Percentiles rank a stretch among this genome's conserved stretches.
phyloP scores from a whole-genome alignment of 129 eudicot species.

The Rutidosis leptorrhynchoides region DNA sequence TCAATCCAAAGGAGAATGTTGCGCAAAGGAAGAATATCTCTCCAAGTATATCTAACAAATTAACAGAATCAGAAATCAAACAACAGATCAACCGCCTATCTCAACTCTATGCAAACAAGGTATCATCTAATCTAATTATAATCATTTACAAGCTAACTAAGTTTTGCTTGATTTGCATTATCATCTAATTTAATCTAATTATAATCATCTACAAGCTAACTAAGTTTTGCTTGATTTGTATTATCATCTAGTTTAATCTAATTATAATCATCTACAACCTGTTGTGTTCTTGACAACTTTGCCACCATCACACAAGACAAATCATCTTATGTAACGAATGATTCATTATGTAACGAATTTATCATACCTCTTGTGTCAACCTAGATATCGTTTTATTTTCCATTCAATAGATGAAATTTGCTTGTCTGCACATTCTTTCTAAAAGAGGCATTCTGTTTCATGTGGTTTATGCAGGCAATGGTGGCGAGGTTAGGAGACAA shows the following conservation, averaged over 20 bases:
- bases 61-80: slow-evolving; percentile 68
- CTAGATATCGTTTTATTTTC: neutral
- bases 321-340: too few relatives aligned
- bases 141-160: slow-evolving; percentile 2
- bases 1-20: slow-evolving; percentile 74
- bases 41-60: slow-evolving; percentile 34
- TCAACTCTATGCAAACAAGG: slow-evolving; percentile 64
- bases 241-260: too few relatives aligned
- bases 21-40: slow-evolving; percentile 34
- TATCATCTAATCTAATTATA: slow-evolving; percentile 24
- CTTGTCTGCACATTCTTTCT: neutral
- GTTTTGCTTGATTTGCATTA: neutral
- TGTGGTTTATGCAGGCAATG: slow-evolving; percentile 36
- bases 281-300: neutral
- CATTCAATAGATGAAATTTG: neutral
- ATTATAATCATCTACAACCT: neutral
- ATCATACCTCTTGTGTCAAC: too few relatives aligned
- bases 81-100: slow-evolving; percentile 69
- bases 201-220: neutral
- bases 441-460: neutral
- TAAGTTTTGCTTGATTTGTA: neutral
- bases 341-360: too few relatives aligned
- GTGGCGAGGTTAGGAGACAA: slow-evolving; percentile 61
- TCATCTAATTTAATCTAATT: slow-evolving; percentile 8
- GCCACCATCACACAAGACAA: neutral